Evolutionary conservation across 129 eudicot genomes (phyloP), one percentile per base, ranked within the genome.

Genomic region (Flaveria ramosissima): DNA sequence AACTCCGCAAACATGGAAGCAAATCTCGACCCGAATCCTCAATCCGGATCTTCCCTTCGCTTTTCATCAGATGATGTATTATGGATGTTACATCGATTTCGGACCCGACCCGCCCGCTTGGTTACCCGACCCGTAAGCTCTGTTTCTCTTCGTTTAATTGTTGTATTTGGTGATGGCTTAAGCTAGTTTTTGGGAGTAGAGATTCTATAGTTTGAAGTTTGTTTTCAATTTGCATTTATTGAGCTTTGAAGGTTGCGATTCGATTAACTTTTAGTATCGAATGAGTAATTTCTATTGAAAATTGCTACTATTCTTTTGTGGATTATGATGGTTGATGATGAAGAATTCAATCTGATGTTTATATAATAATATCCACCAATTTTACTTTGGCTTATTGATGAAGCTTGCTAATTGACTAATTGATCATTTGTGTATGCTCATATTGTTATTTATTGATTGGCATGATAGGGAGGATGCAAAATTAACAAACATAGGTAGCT

Each of bases 101-200:
- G 96, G 98, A 59, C 85, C 91, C 30, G 92, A 93, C 59, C 91
- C 98, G 24, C 95, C 92, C 13, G 98, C 98, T 77, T 93, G 98
- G 98, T 53, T 87, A 47, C 97, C 98, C 51, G 85, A 85, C 83
- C 82, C 84, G 98, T 93, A 82, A 74, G 91, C 30, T 50, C 70
- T 24, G 12, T 14, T 61, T 62, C 32, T 32, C 23, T 68, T 57
- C 20, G 19, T 0, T 3, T 55, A 3, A n/a, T 48, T n/a, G 19
- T 19, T 50, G 52, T 42, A 23, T 0, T 53, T 56, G 36, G 56
- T 13, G 45, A 13, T 73, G 2, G 19, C 15, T 36, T 36, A 36
- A 50, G 69, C n/a, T 56, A 45, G 43, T 55, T 23, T 55, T 47
- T 8, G 4, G 24, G 63, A 43, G 68, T 2, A 19, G 42, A 77